Conservation (phyloP, 2,329 filamentous ascomycete species). For the Diaporthe sp. region DNA sequence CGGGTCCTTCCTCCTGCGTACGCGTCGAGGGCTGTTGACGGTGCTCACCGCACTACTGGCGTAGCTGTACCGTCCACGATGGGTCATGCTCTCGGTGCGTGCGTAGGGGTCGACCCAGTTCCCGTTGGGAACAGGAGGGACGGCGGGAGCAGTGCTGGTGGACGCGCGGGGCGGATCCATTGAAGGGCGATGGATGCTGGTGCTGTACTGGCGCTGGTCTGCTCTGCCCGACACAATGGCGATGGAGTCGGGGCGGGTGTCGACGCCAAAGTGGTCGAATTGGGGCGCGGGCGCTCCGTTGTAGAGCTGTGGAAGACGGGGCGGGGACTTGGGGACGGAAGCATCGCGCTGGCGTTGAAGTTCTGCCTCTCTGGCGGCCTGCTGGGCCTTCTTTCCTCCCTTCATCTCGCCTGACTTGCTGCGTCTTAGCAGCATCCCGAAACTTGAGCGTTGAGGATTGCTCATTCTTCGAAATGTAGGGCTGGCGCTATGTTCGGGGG, state of each 20-base stretch:
- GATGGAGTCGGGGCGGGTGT: conserved; percentile 74
- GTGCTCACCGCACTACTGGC: conserved; percentile 92
- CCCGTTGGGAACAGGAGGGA: conserved; percentile 73
- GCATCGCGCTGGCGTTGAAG: conserved; percentile 65
- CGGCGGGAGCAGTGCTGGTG: conserved; percentile 58
- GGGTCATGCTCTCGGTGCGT: conserved; percentile 93
- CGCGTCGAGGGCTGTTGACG: conserved; percentile 91
- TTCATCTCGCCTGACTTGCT: conserved; percentile 77
- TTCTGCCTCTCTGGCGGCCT: conserved; percentile 66
- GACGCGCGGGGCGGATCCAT: conserved; percentile 63
- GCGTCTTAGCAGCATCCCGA: conserved; percentile 75
- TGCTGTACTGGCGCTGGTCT: conserved; percentile 52
- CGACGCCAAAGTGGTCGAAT: conserved; percentile 67
- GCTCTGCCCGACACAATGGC: conserved; percentile 68
- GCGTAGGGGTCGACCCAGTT: conserved; percentile 82
- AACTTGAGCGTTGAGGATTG: conserved; percentile 59
- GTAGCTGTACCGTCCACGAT: conserved; percentile 96
- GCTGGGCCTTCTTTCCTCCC: conserved; percentile 71
- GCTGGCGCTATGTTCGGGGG: conserved; percentile 32
- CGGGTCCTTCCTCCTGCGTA: conserved; percentile 95
- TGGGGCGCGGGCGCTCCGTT: conserved; percentile 62
- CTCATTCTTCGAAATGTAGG: conserved; percentile 49
- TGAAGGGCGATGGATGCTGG: conserved; percentile 60
- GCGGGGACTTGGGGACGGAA: conserved; percentile 61
- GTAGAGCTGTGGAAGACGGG: conserved; percentile 67